Conservation (phyloP, 352 stramenopile genomes). For the Globisporangium radiosum region DNA sequence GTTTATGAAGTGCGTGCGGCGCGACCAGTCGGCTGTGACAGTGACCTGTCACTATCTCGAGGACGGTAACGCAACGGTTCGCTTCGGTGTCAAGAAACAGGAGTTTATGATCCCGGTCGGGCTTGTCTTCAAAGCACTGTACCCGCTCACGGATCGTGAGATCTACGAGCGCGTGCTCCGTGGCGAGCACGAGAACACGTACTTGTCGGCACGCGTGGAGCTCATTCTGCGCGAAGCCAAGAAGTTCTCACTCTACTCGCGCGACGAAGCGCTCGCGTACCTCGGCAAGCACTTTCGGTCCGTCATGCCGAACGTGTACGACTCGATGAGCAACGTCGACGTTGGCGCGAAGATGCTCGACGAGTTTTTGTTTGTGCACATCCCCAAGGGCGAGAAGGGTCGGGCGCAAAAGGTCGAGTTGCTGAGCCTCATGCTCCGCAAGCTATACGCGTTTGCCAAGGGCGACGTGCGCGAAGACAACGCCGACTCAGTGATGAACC, state of each 20-base stretch:
- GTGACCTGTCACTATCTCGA: conserved; percentile 98
- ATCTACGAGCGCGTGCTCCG: conserved; percentile 96
- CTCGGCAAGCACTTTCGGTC: conserved; percentile 95
- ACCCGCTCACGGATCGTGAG: conserved; percentile 89
- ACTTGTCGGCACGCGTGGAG: conserved; percentile 94
- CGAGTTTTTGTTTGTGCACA: conserved; percentile 97
- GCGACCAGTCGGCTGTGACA: conserved; percentile 94
- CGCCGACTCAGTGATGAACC: conserved; percentile 98
- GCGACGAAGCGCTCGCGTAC: conserved; percentile 89
- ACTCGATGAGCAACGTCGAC: conserved; percentile 87
- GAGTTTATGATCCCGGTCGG: conserved; percentile 98
- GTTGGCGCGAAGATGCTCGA: conserved; percentile 87
- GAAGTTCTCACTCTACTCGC: conserved; percentile 88
- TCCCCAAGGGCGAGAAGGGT: conserved; percentile 85
- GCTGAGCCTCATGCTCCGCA: conserved; percentile 95
- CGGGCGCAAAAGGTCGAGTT: conserved; percentile 91
- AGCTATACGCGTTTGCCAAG: conserved; percentile 97
- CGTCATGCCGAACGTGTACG: conserved; percentile 81
- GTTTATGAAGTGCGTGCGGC: conserved; percentile 94
- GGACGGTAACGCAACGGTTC: conserved; percentile 94
- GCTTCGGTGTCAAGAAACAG: conserved; percentile 96
- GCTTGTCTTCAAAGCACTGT: conserved; percentile 96
- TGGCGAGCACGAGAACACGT: conserved; percentile 95
- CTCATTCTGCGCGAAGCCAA: conserved; percentile 96
- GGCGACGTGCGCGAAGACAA: conserved; percentile 95